phyloP scores from a whole-genome alignment of 208 protist species.

The Balamuthia mandrillaris region DNA sequence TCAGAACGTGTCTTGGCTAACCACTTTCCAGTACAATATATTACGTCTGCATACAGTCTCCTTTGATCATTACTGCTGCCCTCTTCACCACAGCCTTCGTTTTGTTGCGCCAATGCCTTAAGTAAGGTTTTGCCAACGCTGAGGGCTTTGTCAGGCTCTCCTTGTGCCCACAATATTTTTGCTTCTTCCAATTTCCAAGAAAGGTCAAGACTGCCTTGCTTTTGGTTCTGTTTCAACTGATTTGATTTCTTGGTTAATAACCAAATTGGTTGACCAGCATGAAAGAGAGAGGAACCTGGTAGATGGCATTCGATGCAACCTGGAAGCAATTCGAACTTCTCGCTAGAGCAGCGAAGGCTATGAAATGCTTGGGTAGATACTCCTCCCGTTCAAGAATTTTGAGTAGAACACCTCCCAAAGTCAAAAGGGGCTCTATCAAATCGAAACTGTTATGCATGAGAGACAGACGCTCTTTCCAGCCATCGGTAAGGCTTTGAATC shows the following conservation, averaged over 20 bases:
- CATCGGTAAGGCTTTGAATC: slow-evolving; percentile 6
- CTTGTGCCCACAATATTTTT: slow-evolving; percentile 7
- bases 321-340: slow-evolving; percentile 38
- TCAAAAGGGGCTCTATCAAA: slow-evolving; percentile 20
- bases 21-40: slow-evolving; percentile 41
- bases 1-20: slow-evolving; percentile 26
- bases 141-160: slow-evolving; percentile 21
- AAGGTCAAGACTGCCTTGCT: background rate
- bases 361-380: slow-evolving; percentile 6
- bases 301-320: background rate
- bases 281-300: slow-evolving; percentile 8
- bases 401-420: background rate
- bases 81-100: background rate
- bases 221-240: slow-evolving; percentile 29
- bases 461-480: slow-evolving; percentile 13
- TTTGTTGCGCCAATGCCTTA: background rate
- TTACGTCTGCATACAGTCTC: slow-evolving; percentile 12
- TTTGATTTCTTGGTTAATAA: background rate
- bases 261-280: background rate
- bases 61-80: background rate
- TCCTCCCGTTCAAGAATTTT: slow-evolving; percentile 27
- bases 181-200: slow-evolving; percentile 8
- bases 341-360: slow-evolving; percentile 20
- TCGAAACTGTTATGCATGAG: slow-evolving; percentile 41
- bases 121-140: background rate